phyloP scores from a whole-genome alignment of 106 monocot genomes.

The Acorus calamus region DNA sequence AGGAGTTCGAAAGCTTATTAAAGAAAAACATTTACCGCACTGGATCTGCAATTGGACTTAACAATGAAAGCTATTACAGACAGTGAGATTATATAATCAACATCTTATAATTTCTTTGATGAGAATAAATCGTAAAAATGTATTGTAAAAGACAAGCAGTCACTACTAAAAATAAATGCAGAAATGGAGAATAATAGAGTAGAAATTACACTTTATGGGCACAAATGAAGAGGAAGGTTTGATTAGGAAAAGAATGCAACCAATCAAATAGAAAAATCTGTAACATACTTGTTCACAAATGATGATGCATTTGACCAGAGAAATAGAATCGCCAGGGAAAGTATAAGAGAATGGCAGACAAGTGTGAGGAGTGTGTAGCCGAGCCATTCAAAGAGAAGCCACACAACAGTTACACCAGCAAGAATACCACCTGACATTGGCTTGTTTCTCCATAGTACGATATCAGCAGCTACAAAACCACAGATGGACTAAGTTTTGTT shows the following conservation, averaged over 20 bases:
- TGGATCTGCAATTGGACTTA: too few species aligned
- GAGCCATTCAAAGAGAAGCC: slow-evolving; percentile 73
- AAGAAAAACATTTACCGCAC: too few species aligned
- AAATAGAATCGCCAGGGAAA: slow-evolving; percentile 35
- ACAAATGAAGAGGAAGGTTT: too few species aligned
- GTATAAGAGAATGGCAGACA: slow-evolving; percentile 53
- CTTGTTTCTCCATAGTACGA: slow-evolving; percentile 67
- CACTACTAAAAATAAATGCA: too few species aligned
- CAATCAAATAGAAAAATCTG: background rate
- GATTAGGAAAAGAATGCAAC: background rate
- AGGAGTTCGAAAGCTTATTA: too few species aligned
- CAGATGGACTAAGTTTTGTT: background rate
- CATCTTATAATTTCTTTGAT: too few species aligned
- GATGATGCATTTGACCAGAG: slow-evolving; percentile 52
- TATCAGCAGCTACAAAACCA: slow-evolving; percentile 49
- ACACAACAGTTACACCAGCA: slow-evolving; percentile 44
- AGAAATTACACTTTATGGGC: too few species aligned
- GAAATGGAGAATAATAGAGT: too few species aligned
- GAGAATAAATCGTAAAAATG: too few species aligned
- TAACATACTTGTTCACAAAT: slow-evolving; percentile 45
- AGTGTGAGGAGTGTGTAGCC: slow-evolving; percentile 58
- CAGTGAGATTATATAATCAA: too few species aligned
- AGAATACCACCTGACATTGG: slow-evolving; percentile 44
- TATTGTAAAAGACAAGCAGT: too few species aligned
- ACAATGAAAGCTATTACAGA: too few species aligned